These are phyloP conservation scores for Macrophomina tecta DNA, from an alignment of 2,329 filamentous ascomycete species.

Conservation along the genomic window DNA sequence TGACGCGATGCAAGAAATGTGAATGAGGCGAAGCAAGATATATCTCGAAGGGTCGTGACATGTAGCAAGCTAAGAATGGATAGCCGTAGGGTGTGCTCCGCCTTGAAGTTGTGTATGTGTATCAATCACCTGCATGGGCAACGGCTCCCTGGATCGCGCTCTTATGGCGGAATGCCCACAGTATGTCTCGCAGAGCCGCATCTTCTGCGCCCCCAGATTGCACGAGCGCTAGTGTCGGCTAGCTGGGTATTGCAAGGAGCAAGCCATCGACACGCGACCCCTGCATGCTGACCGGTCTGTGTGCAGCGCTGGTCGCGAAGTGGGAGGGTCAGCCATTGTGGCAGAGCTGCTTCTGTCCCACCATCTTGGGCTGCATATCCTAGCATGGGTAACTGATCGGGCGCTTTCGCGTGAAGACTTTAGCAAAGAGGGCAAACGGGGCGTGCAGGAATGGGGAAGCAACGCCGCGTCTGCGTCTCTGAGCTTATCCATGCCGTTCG, in stretches of 20 bases:
- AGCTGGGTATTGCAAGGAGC: slow-evolving; percentile 17
- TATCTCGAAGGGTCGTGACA: slow-evolving; percentile 20
- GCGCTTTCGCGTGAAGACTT: slow-evolving; percentile 22
- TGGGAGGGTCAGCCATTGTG: slow-evolving; percentile 25
- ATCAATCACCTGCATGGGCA: slow-evolving; percentile 20
- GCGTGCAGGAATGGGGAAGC: slow-evolving; percentile 15
- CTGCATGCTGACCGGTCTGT: slow-evolving; percentile 29
- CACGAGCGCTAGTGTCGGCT: slow-evolving; percentile 24
- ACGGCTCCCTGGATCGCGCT: slow-evolving; percentile 20
- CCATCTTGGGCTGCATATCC: slow-evolving; percentile 22
- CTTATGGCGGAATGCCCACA: slow-evolving; percentile 22
- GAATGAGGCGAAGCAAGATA: slow-evolving; percentile 25
- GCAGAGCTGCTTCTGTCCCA: slow-evolving; percentile 25
- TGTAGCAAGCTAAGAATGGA: slow-evolving; percentile 23
- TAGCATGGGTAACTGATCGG: slow-evolving; percentile 18
- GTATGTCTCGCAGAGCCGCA: slow-evolving; percentile 27
- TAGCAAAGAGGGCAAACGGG: slow-evolving; percentile 20
- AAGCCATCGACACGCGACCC: slow-evolving; percentile 27
- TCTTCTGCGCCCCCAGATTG: slow-evolving; percentile 9
- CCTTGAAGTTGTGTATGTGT: slow-evolving; percentile 27
- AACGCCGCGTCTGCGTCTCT: slow-evolving; percentile 15
- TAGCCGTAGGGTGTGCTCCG: slow-evolving; percentile 18
- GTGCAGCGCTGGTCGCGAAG: slow-evolving; percentile 10
- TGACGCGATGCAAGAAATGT: slow-evolving; percentile 8
- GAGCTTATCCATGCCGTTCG: slow-evolving; percentile 11